These are phyloP conservation scores for Lachnellula suecica DNA, from an alignment of 2,329 filamentous ascomycete species.

Conservation along the genomic window DNA sequence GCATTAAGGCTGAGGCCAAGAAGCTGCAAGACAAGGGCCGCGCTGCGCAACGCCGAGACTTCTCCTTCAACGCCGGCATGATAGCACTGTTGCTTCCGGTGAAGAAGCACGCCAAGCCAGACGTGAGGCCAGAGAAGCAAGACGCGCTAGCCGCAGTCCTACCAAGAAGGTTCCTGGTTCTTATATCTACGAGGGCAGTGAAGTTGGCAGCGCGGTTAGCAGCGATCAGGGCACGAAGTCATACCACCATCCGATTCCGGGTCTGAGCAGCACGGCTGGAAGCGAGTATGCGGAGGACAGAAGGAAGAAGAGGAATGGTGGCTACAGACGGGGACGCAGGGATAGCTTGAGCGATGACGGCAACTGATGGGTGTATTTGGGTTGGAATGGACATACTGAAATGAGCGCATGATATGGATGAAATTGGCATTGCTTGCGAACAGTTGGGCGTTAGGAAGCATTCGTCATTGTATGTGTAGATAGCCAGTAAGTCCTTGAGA, in stretches of 20 bases:
- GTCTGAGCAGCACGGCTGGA: slow-evolving; percentile 23
- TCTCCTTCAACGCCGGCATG: slow-evolving; percentile 32
- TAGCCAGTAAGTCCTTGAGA: background rate
- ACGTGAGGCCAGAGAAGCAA: slow-evolving; percentile 14
- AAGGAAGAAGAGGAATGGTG: slow-evolving; percentile 27
- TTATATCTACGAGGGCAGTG: slow-evolving; percentile 19
- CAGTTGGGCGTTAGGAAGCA: background rate
- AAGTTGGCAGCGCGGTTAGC: slow-evolving; percentile 18
- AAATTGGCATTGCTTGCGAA: slow-evolving; percentile 1
- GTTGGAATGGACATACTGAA: background rate
- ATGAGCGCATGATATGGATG: slow-evolving; percentile 3
- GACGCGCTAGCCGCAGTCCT: slow-evolving; percentile 24
- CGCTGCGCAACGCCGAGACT: slow-evolving; percentile 33
- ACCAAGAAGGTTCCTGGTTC: slow-evolving; percentile 27
- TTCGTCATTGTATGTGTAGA: slow-evolving; percentile 6
- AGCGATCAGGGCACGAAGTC: slow-evolving; percentile 34
- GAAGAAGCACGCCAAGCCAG: slow-evolving; percentile 5
- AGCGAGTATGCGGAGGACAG: slow-evolving; percentile 32
- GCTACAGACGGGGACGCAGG: slow-evolving; percentile 21
- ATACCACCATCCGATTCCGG: slow-evolving; percentile 35
- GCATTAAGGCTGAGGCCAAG: slow-evolving; percentile 55
- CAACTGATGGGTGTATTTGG: background rate
- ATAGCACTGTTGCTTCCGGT: slow-evolving; percentile 22
- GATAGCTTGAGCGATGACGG: slow-evolving; percentile 17
- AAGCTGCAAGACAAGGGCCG: slow-evolving; percentile 55